Evolutionary conservation across 306 rosid species (phyloP), one percentile per base, ranked within the genome.

Genomic region (Fragaria iinumae): DNA sequence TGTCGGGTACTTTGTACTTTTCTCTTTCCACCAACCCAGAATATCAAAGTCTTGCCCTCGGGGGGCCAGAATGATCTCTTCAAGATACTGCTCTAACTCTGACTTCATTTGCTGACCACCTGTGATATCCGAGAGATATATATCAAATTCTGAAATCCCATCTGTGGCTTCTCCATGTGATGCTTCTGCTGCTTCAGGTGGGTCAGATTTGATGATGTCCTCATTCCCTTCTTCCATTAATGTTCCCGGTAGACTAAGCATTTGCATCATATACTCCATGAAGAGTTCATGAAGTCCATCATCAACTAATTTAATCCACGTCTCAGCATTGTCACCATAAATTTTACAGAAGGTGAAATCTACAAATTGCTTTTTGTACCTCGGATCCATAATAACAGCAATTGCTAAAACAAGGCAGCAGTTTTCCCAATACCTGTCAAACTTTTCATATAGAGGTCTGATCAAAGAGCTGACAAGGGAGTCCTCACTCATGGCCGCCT

Each of bases 31-130:
- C 98, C 98, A 95, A 60, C 72, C 85, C 85, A 92, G 72, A 70
- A 92, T 80, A 62, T 95, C 96, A 25, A 95, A 92, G 55, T 89
- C 90, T 63, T 52, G 78, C 48, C 34, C 83, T 43, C 49, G 73
- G 11, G 90, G 84, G 48, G 6, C 21, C 34, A 83, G 76, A 63
- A 81, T 67, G 60, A 89, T 76, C 76, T 92, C 98, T 84, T 95
- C 98, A 77, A 95, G 81, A 75, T 95, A 95, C 80, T 89, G 91
- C 68, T 92, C 98, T 83, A 95, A 79, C 77, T 95, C 98, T 9
- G 96, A 88, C 85, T 90, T 90, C 75, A 82, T 83, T 78, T 77
- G 87, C 69, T 83, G 85, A 80, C 79, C 84, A 71, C 85, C 78
- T 2, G 90, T 66, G 70, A 89, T 81, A 66, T 94, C 98, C 67